phyloP scores from a whole-genome alignment of 2,329 filamentous ascomycete species.

The Epichloe scottii region DNA sequence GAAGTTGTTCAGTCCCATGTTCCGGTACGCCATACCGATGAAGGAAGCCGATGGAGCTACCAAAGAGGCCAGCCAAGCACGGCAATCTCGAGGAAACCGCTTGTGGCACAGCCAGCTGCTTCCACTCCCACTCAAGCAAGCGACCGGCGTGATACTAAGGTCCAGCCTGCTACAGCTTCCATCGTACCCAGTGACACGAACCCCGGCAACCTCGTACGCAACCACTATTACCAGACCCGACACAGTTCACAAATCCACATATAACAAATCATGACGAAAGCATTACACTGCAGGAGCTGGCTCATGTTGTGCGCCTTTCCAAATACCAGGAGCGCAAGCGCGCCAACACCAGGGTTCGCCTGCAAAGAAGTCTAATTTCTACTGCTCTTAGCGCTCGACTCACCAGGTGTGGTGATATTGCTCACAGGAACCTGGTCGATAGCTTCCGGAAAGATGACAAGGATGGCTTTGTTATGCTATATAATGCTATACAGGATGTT shows the following conservation, averaged over 20 bases:
- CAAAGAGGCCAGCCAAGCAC: constrained; percentile 24
- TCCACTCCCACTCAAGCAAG: constrained; percentile 19
- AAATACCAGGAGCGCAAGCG: constrained; percentile 75
- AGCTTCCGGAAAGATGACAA: constrained; percentile 70
- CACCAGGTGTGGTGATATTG: constrained; percentile 60
- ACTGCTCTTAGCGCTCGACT: constrained; percentile 64
- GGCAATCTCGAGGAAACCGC: constrained; percentile 32
- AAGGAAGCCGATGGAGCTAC: constrained; percentile 26
- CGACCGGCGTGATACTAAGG: constrained; percentile 16
- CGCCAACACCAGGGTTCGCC: constrained; percentile 56
- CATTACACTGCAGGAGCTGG: constrained; percentile 64
- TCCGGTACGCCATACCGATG: constrained; percentile 31
- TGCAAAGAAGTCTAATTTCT: constrained; percentile 63
- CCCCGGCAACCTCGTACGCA: constrained; percentile 29
- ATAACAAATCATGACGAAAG: constrained; percentile 48
- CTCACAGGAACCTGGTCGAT: constrained; percentile 64
- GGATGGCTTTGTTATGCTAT: constrained; percentile 60
- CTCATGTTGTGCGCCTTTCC: constrained; percentile 63
- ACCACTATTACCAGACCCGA: constrained; percentile 52
- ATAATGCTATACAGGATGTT: constrained; percentile 68
- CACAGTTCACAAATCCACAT: constrained; percentile 51
- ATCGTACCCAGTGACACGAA: constrained; percentile 27
- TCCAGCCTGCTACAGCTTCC: constrained; percentile 17
- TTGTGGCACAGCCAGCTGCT: constrained; percentile 32
- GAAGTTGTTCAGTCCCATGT: constrained; percentile 28